Conservation (phyloP, 176 grass and related monocot species). For the Stipa capillata region DNA sequence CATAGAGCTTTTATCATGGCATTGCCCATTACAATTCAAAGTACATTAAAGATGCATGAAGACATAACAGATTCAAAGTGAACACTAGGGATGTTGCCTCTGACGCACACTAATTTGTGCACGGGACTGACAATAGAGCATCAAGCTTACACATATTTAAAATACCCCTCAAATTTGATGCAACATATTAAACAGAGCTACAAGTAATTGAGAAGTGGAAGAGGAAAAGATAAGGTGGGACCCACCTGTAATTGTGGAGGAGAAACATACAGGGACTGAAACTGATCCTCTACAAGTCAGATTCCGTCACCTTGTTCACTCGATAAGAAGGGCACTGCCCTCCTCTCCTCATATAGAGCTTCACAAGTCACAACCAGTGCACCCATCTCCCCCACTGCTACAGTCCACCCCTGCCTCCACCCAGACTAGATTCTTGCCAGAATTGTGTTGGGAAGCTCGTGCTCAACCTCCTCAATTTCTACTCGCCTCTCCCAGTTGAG, state of each 20-base stretch:
- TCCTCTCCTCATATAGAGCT: too few species aligned
- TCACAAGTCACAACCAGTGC: too few species aligned
- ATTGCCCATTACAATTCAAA: slow-evolving; percentile 4
- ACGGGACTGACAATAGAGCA: slow-evolving; percentile 7
- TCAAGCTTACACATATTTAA: background rate
- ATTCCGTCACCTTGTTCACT: too few species aligned
- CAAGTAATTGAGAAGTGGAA: background rate
- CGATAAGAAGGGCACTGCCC: too few species aligned
- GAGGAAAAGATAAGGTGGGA: background rate
- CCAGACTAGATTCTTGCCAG: too few species aligned
- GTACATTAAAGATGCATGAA: background rate
- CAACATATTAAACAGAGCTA: too few species aligned
- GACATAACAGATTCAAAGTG: background rate
- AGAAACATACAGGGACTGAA: background rate
- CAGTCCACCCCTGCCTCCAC: too few species aligned
- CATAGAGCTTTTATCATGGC: slow-evolving; percentile 13
- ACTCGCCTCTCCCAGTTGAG: too few species aligned
- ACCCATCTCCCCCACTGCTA: too few species aligned
- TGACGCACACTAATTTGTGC: background rate
- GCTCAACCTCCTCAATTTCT: too few species aligned
- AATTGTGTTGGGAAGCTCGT: background rate
- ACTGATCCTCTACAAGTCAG: background rate
- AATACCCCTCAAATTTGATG: too few species aligned
- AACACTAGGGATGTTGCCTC: background rate
- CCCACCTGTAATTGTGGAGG: background rate